phyloP scores from a whole-genome alignment of 306 rosid species.

The Crotalaria pallida region DNA sequence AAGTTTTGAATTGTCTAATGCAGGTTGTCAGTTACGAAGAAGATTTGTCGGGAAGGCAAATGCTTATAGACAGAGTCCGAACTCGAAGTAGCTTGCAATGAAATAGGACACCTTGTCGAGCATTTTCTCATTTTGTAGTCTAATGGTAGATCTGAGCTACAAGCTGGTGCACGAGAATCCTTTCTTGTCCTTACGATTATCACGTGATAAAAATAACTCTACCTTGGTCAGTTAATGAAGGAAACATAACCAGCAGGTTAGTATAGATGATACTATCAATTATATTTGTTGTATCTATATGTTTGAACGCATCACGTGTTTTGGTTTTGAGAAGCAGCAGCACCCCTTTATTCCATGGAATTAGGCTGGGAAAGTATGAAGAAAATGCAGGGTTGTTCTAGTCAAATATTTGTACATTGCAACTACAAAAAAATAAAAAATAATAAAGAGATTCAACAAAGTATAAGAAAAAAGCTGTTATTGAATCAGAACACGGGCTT shows the following conservation, averaged over 20 bases:
- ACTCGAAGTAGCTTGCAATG: slow-evolving; percentile 62
- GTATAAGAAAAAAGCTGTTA: neutral
- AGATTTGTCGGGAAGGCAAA: slow-evolving; percentile 88
- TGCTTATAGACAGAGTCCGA: slow-evolving; percentile 80
- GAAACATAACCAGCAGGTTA: slow-evolving; percentile 16
- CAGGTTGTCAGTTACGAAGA: slow-evolving; percentile 90
- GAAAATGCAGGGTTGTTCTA: neutral
- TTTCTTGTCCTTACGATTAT: slow-evolving; percentile 2
- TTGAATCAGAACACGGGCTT: neutral
- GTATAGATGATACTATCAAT: slow-evolving; percentile 18
- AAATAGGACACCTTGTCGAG: neutral
- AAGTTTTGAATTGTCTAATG: slow-evolving; percentile 20
- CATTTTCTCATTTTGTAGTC: neutral
- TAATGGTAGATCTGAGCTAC: slow-evolving; percentile 8
- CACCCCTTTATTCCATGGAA: neutral
- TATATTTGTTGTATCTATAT: neutral
- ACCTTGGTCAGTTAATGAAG: slow-evolving; percentile 9
- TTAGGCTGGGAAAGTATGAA: neutral
- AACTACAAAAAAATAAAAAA: neutral
- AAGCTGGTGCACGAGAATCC: slow-evolving; percentile 19
- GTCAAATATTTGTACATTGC: neutral
- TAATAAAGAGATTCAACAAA: neutral
- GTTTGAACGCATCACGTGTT: neutral
- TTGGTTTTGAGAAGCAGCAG: slow-evolving; percentile 1
- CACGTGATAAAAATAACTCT: neutral